Percentiles rank a stretch among this genome's conserved stretches.
Conservation (phyloP, 306 rosid genomes). For the Casuarina cunninghamiana region DNA sequence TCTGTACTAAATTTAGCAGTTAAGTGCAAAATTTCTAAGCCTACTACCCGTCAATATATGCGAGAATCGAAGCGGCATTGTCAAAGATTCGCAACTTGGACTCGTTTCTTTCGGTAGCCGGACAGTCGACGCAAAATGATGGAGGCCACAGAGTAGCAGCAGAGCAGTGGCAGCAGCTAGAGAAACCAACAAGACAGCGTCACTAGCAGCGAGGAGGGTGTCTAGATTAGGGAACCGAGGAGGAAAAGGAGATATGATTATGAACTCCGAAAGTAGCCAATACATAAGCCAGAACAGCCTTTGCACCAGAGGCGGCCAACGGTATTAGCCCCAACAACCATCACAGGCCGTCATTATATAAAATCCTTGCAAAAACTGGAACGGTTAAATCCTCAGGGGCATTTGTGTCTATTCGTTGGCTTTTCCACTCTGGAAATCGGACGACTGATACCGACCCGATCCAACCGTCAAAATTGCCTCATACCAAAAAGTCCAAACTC, state of each 20-base stretch:
- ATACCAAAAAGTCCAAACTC: neutral
- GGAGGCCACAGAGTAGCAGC: neutral
- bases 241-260: neutral
- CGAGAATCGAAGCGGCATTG: neutral
- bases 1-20: neutral
- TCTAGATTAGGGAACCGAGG: constrained; percentile 16
- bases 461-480: neutral
- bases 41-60: neutral
- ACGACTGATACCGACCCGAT: neutral
- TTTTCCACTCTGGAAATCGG: neutral
- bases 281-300: neutral
- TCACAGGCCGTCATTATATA: constrained; percentile 16
- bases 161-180: neutral
- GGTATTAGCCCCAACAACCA: constrained; percentile 10
- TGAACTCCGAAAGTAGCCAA: constrained; percentile 10
- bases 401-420: too few species aligned
- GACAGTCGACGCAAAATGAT: neutral
- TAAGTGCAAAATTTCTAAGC: neutral
- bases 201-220: neutral
- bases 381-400: neutral
- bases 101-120: neutral
- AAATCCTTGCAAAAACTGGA: too few species aligned
- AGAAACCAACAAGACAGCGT: neutral
- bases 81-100: neutral
- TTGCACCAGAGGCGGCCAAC: neutral